Evolutionary conservation across 2,329 filamentous ascomycete species (phyloP).

Genomic region (Colletotrichum spaethianum): DNA sequence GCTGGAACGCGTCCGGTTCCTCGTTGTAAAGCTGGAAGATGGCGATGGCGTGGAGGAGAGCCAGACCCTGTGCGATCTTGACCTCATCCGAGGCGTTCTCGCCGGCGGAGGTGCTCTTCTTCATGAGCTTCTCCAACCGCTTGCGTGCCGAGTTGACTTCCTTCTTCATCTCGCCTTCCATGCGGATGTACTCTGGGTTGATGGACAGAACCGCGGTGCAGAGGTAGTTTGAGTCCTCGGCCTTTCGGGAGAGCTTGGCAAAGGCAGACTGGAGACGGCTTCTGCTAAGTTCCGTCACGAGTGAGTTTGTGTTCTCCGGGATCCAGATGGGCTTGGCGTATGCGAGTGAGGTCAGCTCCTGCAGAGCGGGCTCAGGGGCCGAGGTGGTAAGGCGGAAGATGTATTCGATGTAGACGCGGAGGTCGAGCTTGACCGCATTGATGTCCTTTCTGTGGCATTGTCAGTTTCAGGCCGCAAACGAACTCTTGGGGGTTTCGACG

Average conservation of each 20-base stretch:
- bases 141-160: constrained; percentile 67
- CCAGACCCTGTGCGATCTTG: constrained; percentile 74
- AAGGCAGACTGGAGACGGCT: constrained; percentile 71
- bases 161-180: constrained; percentile 68
- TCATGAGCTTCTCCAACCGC: constrained; percentile 67
- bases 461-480: constrained; percentile 50
- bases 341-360: constrained; percentile 68
- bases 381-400: constrained; percentile 66
- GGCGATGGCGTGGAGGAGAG: constrained; percentile 86
- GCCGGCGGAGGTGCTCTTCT: constrained; percentile 49
- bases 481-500: constrained; percentile 27
- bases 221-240: constrained; percentile 66
- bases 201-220: constrained; percentile 69
- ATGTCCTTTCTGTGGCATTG: constrained; percentile 50
- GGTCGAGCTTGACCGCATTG: constrained; percentile 53
- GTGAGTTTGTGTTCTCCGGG: constrained; percentile 38
- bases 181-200: constrained; percentile 64
- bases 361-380: constrained; percentile 56
- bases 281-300: constrained; percentile 66
- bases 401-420: constrained; percentile 68
- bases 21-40: constrained; percentile 93
- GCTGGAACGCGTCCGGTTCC: constrained; percentile 86
- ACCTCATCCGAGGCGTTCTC: constrained; percentile 52
- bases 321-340: constrained; percentile 62
- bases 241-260: constrained; percentile 68